Evolutionary conservation across 2,329 filamentous ascomycete species (phyloP), one percentile per base, ranked within the genome.

Genomic region (Talaromyces sp.): DNA sequence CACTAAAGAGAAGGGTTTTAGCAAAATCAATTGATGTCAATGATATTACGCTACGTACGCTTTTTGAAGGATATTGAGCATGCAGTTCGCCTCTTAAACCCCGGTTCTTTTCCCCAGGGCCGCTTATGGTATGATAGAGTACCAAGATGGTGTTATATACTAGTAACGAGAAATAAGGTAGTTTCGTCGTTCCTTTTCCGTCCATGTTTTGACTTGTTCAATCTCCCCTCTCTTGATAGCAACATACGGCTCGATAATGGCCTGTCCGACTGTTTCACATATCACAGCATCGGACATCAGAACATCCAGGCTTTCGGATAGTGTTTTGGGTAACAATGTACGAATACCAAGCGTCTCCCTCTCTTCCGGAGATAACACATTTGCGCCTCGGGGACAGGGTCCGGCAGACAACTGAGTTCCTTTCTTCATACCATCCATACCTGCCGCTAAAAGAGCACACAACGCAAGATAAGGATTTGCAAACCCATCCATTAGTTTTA

Each of bases 401-500:
- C 64, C 58, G 6, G 58, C 64, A 38, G 53, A 53, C n/a, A 61
- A 54, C 15, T 22, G 27, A 25, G 45, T 31, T 34, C 29, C 29
- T 36, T 34, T 66, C 25, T 36, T 22, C 22, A 70, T 43, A 7
- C 69, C 68, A 29, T 67, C 61, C 19, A 71, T 51, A 5, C 72
- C 72, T 1, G 68, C 72, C 1, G 70, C 69, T 25, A 74, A 49
- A 49, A 73, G 67, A 0, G 70, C 69, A 27, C 68, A 67, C 15
- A 74, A 58, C 2, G 68, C 69, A 10, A 73, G 45, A 54, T 74
- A 74, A 4, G 72, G 73, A 58, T 74, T 75, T 10, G 72, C 69
- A 54, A 73, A 56, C 5, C 72, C 73, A 62, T 72, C 71, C 63
- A 72, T 64, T 5, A 71, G 60, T 60, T 73, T 75, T 10, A 74